Percentiles rank a stretch among this genome's conserved stretches.
These are phyloP conservation scores for Vigna hirtella DNA, from an alignment of 306 rosid genomes.

Conservation along the genomic window DNA sequence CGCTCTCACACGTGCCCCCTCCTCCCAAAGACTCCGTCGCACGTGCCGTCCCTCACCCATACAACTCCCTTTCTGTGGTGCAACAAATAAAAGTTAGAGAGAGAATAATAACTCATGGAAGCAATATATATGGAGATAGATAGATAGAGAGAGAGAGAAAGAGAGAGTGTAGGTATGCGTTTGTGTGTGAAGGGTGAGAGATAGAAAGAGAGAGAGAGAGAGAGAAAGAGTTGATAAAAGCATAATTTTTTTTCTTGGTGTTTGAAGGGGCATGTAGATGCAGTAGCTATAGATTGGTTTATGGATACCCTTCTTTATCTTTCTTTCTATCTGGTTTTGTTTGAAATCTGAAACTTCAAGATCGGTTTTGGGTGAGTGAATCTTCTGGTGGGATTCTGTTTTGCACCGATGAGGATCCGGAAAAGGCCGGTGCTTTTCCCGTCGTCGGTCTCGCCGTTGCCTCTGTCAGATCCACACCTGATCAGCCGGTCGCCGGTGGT, in stretches of 20 bases:
- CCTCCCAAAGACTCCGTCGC: constrained; percentile 36
- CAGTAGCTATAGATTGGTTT: constrained; percentile 39
- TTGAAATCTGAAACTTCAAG: constrained; percentile 45
- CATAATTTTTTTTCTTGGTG: constrained; percentile 44
- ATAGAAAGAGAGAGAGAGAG: constrained; percentile 21
- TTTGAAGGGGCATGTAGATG: constrained; percentile 26
- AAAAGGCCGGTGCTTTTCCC: constrained; percentile 66
- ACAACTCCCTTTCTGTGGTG: constrained; percentile 69
- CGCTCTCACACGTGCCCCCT: constrained; percentile 45
- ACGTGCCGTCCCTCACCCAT: constrained; percentile 63
- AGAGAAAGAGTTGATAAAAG: constrained; percentile 1
- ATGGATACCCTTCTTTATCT: constrained; percentile 12
- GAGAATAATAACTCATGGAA: constrained; percentile 52
- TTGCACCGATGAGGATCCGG: constrained; percentile 86
- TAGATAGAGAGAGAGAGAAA: not conserved
- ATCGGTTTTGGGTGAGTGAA: constrained; percentile 45
- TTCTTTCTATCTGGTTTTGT: not conserved
- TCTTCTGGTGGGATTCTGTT: constrained; percentile 39
- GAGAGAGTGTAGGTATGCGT: not conserved
- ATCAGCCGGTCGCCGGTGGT: constrained; percentile 58
- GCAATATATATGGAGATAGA: constrained; percentile 37
- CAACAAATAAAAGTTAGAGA: constrained; percentile 84
- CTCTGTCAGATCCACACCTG: constrained; percentile 80
- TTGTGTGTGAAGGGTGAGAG: too few species aligned
- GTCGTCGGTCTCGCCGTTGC: constrained; percentile 57